These are phyloP conservation scores for Colletotrichum sp. DNA, from an alignment of 2,329 filamentous ascomycete genomes.

Conservation along the genomic window DNA sequence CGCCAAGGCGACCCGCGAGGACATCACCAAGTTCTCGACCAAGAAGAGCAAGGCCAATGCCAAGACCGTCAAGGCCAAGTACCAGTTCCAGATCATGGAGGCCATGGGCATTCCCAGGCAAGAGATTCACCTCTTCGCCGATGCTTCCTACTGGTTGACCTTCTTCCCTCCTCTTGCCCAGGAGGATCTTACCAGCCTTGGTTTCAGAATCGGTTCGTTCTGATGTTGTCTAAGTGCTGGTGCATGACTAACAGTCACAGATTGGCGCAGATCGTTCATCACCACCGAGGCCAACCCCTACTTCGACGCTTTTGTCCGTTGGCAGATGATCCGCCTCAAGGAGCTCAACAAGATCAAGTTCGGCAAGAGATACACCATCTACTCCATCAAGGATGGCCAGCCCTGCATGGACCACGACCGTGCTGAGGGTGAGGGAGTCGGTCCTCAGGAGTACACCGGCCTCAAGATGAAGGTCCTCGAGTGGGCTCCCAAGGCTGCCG, in stretches of 20 bases:
- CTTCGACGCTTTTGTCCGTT: slow-evolving; percentile 89
- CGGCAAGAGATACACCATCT: slow-evolving; percentile 91
- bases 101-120: slow-evolving; percentile 85
- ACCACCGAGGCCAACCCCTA: slow-evolving; percentile 97
- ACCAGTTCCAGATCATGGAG: slow-evolving; percentile 95
- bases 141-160: slow-evolving; percentile 89
- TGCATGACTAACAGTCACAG: slow-evolving; percentile 41
- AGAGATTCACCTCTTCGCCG: slow-evolving; percentile 92
- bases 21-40: slow-evolving; percentile 88
- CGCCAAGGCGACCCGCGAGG: slow-evolving; percentile 69
- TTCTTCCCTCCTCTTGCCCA: slow-evolving; percentile 70
- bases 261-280: slow-evolving; percentile 48
- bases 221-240: not conserved
- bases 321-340: slow-evolving; percentile 95
- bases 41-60: slow-evolving; percentile 92
- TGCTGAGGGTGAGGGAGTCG: slow-evolving; percentile 45
- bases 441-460: slow-evolving; percentile 69
- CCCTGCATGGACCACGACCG: slow-evolving; percentile 55
- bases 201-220: slow-evolving; percentile 13
- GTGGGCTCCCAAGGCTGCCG: slow-evolving; percentile 80
- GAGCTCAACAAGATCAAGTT: slow-evolving; percentile 93
- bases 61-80: slow-evolving; percentile 92
- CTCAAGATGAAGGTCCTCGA: slow-evolving; percentile 90
- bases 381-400: slow-evolving; percentile 71
- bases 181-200: slow-evolving; percentile 18